phyloP scores from a whole-genome alignment of 352 stramenopile species.

The Phytophthora foliorum region DNA sequence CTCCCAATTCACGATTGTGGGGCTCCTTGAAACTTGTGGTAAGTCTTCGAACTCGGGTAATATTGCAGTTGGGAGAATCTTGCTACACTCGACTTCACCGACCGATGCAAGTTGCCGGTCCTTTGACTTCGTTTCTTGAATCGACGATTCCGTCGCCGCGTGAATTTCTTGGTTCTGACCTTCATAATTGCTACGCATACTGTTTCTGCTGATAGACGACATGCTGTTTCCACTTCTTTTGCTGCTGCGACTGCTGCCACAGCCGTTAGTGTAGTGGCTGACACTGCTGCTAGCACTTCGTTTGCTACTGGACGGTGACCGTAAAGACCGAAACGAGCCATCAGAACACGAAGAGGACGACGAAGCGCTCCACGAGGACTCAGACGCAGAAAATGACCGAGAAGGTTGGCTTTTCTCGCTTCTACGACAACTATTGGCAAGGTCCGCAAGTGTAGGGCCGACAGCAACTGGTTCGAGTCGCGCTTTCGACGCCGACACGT shows the following conservation, averaged over 20 bases:
- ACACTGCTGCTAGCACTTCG: conserved; percentile 7
- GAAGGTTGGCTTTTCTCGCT: not conserved
- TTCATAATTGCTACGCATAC: not conserved
- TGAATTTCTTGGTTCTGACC: not conserved
- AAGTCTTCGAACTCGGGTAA: not conserved
- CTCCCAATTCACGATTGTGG: conserved; percentile 52
- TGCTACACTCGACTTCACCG: not conserved
- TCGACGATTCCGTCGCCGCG: not conserved
- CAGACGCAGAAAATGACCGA: not conserved
- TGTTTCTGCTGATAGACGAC: not conserved
- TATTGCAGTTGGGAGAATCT: not conserved
- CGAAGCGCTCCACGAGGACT: conserved; percentile 13
- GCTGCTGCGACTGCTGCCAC: conserved; percentile 12
- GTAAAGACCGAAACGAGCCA: not conserved
- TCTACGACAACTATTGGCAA: conserved; percentile 3
- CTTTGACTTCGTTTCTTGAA: conserved; percentile 3
- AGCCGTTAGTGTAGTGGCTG: conserved; percentile 5
- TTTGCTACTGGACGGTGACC: conserved; percentile 17
- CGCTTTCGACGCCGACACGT: not conserved
- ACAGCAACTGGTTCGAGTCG: not conserved
- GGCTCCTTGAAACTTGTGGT: conserved; percentile 16
- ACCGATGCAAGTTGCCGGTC: not conserved
- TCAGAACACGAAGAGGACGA: conserved; percentile 8
- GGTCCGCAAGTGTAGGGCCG: conserved; percentile 35
- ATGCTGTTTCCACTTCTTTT: conserved; percentile 5